Conservation (phyloP, 208 protist genomes). For the Acanthamoeba sp. region DNA sequence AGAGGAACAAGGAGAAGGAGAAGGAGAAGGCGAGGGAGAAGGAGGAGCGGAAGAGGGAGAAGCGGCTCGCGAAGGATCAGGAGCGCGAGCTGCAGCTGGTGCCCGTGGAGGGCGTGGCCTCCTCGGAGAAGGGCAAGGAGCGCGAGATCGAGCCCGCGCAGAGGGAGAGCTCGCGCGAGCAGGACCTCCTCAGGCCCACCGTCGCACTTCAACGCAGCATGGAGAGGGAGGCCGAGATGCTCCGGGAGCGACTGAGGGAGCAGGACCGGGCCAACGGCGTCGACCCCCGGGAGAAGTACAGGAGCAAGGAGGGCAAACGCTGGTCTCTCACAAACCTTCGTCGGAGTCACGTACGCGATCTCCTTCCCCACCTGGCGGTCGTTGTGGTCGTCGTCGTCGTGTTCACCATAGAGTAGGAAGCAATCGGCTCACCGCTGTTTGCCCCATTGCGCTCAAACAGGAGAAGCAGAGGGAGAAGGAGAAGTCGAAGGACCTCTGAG, state of each 20-base stretch:
- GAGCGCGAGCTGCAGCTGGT: neutral
- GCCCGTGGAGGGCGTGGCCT: neutral
- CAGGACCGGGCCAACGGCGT: neutral
- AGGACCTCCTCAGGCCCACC: neutral
- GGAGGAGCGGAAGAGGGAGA: constrained; percentile 23
- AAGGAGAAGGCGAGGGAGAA: constrained; percentile 10
- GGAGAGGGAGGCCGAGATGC: neutral
- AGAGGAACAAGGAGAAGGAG: neutral
- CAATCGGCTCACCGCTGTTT: too few species aligned
- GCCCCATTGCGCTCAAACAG: neutral
- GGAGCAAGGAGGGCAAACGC: neutral
- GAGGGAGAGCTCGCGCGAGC: neutral
- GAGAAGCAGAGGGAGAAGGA: neutral
- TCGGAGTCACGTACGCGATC: neutral
- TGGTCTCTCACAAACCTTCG: constrained; percentile 28
- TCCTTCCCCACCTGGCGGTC: neutral
- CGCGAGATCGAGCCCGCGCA: neutral
- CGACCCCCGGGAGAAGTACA: neutral
- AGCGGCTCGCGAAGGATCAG: neutral
- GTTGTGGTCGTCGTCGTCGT: too few species aligned
- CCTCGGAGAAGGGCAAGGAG: neutral
- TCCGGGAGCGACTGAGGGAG: neutral
- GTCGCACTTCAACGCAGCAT: neutral
- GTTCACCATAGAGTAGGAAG: too few species aligned
- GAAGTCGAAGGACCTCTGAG: neutral